A percentile compares a stretch with the other conserved stretches of the same genome.
Evolutionary conservation across 2,329 filamentous ascomycete genomes (phyloP).

Genomic region (Alternaria metachromatica): DNA sequence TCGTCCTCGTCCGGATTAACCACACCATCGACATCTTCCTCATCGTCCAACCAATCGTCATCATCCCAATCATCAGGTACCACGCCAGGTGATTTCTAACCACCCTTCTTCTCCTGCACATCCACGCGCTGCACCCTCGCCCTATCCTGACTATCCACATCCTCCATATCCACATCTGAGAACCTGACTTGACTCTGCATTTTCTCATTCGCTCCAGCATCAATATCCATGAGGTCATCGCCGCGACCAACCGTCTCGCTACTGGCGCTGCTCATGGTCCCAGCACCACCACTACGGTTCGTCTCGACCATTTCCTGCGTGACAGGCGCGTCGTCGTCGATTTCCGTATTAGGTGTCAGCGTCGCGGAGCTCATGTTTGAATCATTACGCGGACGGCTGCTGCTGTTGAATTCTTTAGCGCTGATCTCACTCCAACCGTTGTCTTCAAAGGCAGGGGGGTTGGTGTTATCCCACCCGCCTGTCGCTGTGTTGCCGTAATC

Average conservation of each 20-base stretch:
- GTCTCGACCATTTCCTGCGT: slow-evolving; percentile 37
- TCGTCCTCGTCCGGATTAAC: not conserved
- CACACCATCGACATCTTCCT: not conserved
- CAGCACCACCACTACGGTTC: slow-evolving; percentile 24
- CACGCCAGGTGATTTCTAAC: not conserved
- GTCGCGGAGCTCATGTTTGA: slow-evolving; percentile 36
- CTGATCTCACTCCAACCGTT: slow-evolving; percentile 31
- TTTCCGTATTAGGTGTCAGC: slow-evolving; percentile 45
- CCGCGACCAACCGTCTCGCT: slow-evolving; percentile 30
- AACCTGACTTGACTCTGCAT: slow-evolving; percentile 15
- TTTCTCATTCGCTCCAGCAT: not conserved
- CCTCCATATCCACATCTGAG: slow-evolving; percentile 35
- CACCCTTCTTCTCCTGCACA: slow-evolving; percentile 33
- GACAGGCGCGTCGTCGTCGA: slow-evolving; percentile 28
- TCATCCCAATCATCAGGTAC: not conserved
- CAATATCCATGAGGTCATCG: slow-evolving; percentile 30
- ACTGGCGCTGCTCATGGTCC: slow-evolving; percentile 26
- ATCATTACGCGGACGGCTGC: slow-evolving; percentile 10
- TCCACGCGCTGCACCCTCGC: slow-evolving; percentile 31
- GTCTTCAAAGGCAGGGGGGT: slow-evolving; percentile 13
- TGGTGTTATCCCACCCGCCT: slow-evolving; percentile 28
- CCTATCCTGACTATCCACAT: slow-evolving; percentile 25
- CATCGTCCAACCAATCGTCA: not conserved
- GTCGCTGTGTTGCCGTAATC: slow-evolving; percentile 8
- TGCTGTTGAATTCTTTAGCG: slow-evolving; percentile 26